Conservation (phyloP, 202 grass and related monocot genomes). For the Zizania palustris region DNA sequence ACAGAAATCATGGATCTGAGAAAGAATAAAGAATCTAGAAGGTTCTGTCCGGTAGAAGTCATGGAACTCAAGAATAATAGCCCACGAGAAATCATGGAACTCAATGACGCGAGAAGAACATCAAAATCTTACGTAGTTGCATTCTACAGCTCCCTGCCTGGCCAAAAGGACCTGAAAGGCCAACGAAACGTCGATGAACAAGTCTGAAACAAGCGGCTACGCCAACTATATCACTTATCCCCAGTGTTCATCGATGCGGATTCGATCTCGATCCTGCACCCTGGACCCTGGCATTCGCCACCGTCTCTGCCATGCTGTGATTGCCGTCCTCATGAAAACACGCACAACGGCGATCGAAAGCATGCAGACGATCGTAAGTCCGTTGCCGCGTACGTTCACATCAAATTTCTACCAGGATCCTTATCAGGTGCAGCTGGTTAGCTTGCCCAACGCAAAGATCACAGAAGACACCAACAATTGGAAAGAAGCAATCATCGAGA, state of each 20-base stretch:
- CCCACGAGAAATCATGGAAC: neutral
- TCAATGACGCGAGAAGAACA: neutral
- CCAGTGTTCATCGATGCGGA: slow-evolving; percentile 13
- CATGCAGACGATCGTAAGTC: slow-evolving; percentile 22
- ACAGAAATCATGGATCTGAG: slow-evolving; percentile 24
- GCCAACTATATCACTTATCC: neutral
- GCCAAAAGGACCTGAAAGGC: slow-evolving; percentile 3
- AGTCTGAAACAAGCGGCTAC: neutral
- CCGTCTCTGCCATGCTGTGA: neutral
- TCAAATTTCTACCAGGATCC: neutral
- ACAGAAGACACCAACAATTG: neutral
- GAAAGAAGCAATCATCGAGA: slow-evolving; percentile 33
- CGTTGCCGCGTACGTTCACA: slow-evolving; percentile 3
- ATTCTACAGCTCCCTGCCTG: slow-evolving; percentile 1
- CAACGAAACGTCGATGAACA: slow-evolving; percentile 14
- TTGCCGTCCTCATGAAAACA: neutral
- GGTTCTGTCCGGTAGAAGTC: neutral
- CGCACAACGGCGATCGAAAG: slow-evolving; percentile 16
- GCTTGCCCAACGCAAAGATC: neutral
- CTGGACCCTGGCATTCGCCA: neutral
- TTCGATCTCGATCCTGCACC: neutral
- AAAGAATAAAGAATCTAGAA: neutral
- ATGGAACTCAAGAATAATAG: slow-evolving; percentile 22
- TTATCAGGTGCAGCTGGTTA: slow-evolving; percentile 9
- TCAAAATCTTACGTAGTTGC: neutral